Evolutionary conservation across 2,329 filamentous ascomycete species (phyloP).

Genomic region (Botrytis cinerea): DNA sequence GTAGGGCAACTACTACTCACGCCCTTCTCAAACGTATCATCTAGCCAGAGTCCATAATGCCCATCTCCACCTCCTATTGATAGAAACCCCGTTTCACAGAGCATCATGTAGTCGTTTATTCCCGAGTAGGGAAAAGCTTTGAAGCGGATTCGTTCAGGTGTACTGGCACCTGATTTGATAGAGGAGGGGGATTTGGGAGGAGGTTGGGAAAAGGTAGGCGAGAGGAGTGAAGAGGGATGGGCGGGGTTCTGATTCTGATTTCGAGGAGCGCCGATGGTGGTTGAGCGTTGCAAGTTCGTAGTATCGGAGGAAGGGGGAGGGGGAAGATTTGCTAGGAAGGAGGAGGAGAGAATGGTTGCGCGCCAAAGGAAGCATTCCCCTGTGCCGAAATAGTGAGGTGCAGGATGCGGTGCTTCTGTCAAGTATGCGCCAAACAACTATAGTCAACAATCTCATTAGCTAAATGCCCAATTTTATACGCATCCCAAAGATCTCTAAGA

Average conservation of each 20-base stretch:
- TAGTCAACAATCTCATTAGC: neutral
- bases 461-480: neutral
- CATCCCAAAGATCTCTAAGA: neutral
- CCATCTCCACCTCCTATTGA: conserved; percentile 88
- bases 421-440: conserved; percentile 91
- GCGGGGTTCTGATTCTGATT: neutral
- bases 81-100: conserved; percentile 82
- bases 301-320: conserved; percentile 70
- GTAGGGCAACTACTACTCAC: conserved; percentile 84
- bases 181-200: conserved; percentile 36
- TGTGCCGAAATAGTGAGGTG: conserved; percentile 87
- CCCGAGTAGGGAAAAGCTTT: conserved; percentile 97
- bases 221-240: conserved; percentile 27
- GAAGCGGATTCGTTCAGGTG: conserved; percentile 81
- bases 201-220: conserved; percentile 30
- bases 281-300: conserved; percentile 60
- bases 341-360: conserved; percentile 63
- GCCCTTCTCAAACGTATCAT: conserved; percentile 80
- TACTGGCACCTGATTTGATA: conserved; percentile 46
- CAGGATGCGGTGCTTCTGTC: conserved; percentile 80
- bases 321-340: conserved; percentile 51
- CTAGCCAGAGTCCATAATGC: conserved; percentile 90
- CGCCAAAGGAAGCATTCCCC: conserved; percentile 96
- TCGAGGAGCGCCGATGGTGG: conserved; percentile 51
- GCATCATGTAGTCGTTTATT: conserved; percentile 94